Base-by-base conservation (phyloP, 768 basidiomycete genomes). In the Xerocomellus chrysenteron region DNA sequence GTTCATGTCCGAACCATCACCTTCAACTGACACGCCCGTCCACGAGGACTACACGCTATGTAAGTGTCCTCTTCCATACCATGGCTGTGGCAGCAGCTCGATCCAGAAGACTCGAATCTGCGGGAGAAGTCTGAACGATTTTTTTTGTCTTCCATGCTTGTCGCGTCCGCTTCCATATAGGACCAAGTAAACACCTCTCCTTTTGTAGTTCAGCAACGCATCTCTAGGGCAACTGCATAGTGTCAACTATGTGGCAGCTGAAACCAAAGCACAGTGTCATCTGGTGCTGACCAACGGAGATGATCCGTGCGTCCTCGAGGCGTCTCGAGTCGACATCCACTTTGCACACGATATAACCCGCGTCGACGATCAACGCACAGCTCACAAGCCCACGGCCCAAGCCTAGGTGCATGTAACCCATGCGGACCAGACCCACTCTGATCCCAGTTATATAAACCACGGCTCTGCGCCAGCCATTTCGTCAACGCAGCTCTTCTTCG, bases 1-100 rank as follows among this genome's bases (percentile, higher is more conserved):
- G 40, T 60, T 68, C 68, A 70, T 70, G 43, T 68, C 67, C 68
- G 66, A 49, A 36, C 35, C 30, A 50, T 26, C 32, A 21, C 28
- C 47, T 11, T 26, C 19, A 0, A 5, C 21, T 36, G 17, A 32
- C 4, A 19, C 36, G 13, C 32, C 17, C 39, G n/a, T 35, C 47
- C 63, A 60, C 62, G 63, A 60, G 63, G 63, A 50, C 35, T 10
- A 55, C 63, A 64, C 50, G 47, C 53, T 41, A 37, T 32, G 44
- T 32, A 21, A 21, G 21, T 21, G 2, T 26, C 26, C 26, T 26
- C 26, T 26, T 58, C 47, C 47, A 52, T 52, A 52, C 50, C 13
- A 37, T 30, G 17, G 51, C 42, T 44, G 54, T 42, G 30, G 7
- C 33, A 24, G 42, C 21, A 16, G 14, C 35, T 36, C 35, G 30